phyloP scores from a whole-genome alignment of 208 protist species.

The Acanthamoeba lenticulata region DNA sequence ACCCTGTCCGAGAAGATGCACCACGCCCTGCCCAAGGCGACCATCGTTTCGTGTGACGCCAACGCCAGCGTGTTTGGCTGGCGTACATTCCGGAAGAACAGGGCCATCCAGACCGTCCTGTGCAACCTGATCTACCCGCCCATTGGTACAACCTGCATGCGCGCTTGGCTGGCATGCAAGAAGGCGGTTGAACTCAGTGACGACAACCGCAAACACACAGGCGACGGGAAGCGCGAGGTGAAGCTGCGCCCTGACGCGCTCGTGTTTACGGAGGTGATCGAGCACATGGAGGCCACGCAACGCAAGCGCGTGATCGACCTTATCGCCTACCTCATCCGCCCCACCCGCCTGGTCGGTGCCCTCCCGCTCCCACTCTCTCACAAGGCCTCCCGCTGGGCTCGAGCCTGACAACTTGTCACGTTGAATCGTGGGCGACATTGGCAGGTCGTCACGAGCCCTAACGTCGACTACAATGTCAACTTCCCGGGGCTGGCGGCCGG shows the following conservation, averaged over 20 bases:
- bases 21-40: background rate
- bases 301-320: constrained; percentile 15
- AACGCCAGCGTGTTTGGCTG: background rate
- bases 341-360: background rate
- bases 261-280: constrained; percentile 15
- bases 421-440: too few relatives aligned
- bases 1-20: constrained; percentile 26
- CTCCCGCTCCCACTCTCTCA: too few relatives aligned
- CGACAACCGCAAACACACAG: background rate
- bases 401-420: too few relatives aligned
- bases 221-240: background rate
- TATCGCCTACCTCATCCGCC: background rate
- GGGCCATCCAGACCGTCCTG: background rate
- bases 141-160: background rate
- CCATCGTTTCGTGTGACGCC: background rate
- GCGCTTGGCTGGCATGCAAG: background rate
- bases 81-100: background rate
- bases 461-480: constrained; percentile 12
- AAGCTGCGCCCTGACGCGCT: background rate
- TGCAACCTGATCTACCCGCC: background rate
- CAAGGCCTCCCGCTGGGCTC: too few relatives aligned
- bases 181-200: too few relatives aligned
- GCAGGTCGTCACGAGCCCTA: background rate
- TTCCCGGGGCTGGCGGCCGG: background rate
- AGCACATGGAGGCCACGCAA: background rate